Conservation (phyloP, 2,329 filamentous ascomycete species). For the Exophiala sp. region DNA sequence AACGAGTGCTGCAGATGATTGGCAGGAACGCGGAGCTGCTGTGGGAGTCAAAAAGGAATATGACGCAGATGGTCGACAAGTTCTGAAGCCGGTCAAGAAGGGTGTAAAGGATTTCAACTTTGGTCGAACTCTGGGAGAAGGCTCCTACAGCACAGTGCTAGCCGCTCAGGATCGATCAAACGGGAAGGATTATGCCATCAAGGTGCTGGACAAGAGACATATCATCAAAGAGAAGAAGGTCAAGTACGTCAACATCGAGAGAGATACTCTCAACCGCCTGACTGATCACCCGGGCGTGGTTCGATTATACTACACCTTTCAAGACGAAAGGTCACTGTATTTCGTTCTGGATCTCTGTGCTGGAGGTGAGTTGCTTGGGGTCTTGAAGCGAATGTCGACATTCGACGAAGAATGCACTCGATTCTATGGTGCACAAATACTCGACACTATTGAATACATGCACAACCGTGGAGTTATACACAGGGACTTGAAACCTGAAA, state of each 20-base stretch:
- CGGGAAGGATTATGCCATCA: slow-evolving; percentile 94
- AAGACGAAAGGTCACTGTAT: slow-evolving; percentile 92
- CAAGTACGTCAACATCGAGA: slow-evolving; percentile 99
- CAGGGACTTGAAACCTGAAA: slow-evolving; percentile 93
- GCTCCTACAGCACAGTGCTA: slow-evolving; percentile 95
- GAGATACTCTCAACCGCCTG: slow-evolving; percentile 91
- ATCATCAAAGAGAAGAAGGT: slow-evolving; percentile 99
- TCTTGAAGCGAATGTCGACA: slow-evolving; percentile 88
- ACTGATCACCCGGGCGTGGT: slow-evolving; percentile 97
- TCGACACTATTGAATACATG: slow-evolving; percentile 98
- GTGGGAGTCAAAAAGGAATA: slow-evolving; percentile 76
- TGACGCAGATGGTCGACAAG: slow-evolving; percentile 76
- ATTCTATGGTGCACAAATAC: slow-evolving; percentile 93
- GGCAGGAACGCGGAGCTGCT: slow-evolving; percentile 93
- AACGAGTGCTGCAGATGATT: slow-evolving; percentile 79
- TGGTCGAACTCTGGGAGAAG: slow-evolving; percentile 84
- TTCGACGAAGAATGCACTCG: slow-evolving; percentile 93
- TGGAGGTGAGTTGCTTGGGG: slow-evolving; percentile 85
- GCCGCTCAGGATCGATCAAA: slow-evolving; percentile 91
- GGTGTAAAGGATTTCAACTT: slow-evolving; percentile 97
- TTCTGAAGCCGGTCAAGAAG: slow-evolving; percentile 86
- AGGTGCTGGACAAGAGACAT: slow-evolving; percentile 95
- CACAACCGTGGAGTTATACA: slow-evolving; percentile 94
- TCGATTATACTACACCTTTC: slow-evolving; percentile 96
- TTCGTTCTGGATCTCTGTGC: slow-evolving; percentile 93